phyloP scores from a whole-genome alignment of 345 rosid species.

The Syzygium oleosum region DNA sequence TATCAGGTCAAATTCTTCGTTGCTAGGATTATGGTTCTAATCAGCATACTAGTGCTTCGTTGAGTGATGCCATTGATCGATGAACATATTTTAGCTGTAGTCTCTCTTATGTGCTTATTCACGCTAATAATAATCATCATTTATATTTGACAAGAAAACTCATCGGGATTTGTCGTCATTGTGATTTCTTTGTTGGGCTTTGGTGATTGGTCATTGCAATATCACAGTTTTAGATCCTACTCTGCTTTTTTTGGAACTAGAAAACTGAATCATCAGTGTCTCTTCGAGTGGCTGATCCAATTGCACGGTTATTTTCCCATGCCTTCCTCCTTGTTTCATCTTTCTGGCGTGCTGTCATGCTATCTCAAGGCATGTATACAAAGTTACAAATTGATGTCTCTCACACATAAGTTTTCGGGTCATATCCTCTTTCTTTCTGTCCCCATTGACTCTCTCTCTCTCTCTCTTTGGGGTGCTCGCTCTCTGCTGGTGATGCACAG shows the following conservation, averaged over 20 bases:
- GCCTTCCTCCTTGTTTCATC: background rate
- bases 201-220: background rate
- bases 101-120: background rate
- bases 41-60: background rate
- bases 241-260: background rate
- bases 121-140: background rate
- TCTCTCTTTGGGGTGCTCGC: fast-evolving
- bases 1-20: background rate
- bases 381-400: background rate
- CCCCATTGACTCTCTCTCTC: background rate
- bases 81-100: background rate
- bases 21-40: background rate
- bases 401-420: background rate
- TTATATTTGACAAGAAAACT: background rate
- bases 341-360: background rate
- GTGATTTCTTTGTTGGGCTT: background rate
- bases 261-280: background rate
- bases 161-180: background rate
- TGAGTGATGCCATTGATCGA: background rate
- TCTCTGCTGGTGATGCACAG: background rate
- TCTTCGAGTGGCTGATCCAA: background rate
- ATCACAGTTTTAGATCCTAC: background rate
- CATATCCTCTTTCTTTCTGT: background rate
- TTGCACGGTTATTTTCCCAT: background rate
- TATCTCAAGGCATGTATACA: background rate